Conservation (phyloP, 2,329 filamentous ascomycete species). For the Fusarium praegraminearum region DNA sequence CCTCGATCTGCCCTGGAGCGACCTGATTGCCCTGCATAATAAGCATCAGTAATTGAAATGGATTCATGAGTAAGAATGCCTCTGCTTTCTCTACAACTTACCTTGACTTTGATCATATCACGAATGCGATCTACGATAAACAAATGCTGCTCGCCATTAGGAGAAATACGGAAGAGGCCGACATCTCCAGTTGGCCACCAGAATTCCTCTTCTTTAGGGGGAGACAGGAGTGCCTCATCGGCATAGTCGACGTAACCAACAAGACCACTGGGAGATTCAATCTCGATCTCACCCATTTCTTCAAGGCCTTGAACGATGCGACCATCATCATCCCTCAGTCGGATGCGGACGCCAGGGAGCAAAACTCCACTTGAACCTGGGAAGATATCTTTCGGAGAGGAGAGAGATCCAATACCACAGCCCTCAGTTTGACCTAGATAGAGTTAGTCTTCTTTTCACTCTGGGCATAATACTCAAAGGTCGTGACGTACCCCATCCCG, state of each 20-base stretch:
- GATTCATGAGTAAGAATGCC: background rate
- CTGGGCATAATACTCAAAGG: background rate
- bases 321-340: conserved; percentile 9
- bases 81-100: background rate
- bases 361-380: conserved; percentile 11
- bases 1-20: conserved; percentile 8
- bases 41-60: background rate
- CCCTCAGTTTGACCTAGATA: conserved; percentile 13
- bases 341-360: conserved; percentile 8
- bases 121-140: conserved; percentile 9
- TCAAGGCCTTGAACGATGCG: conserved; percentile 2
- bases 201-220: conserved; percentile 4
- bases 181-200: conserved; percentile 11
- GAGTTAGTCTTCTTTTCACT: background rate
- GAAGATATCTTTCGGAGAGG: conserved; percentile 10
- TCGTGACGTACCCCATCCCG: conserved; percentile 3
- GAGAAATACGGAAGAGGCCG: background rate
- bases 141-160: conserved; percentile 4
- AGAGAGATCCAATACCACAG: conserved; percentile 6
- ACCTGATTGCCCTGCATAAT: conserved; percentile 5
- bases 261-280: conserved; percentile 8
- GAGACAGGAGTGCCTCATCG: conserved; percentile 4
- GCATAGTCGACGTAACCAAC: conserved; percentile 8
- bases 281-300: conserved; percentile 11
- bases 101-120: conserved; percentile 13